These are phyloP conservation scores for Cinnamomum chago DNA, from an alignment of 164 flowering plant species.

Conservation along the genomic window DNA sequence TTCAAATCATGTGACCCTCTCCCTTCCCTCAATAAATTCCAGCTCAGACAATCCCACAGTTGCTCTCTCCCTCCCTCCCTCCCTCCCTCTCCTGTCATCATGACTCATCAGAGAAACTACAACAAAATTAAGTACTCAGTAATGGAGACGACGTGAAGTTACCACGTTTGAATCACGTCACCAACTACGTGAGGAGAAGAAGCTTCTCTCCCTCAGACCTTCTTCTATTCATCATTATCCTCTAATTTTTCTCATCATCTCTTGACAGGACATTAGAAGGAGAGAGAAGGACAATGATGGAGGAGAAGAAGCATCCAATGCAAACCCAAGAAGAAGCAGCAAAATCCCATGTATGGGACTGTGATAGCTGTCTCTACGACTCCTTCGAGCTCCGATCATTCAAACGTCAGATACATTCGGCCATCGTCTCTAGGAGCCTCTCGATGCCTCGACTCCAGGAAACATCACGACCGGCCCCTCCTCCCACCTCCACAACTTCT, in stretches of 20 bases:
- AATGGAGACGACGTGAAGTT: conserved; percentile 13
- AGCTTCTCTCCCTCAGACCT: not conserved
- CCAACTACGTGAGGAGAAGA: conserved; percentile 6
- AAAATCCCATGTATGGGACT: conserved; percentile 59
- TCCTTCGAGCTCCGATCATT: conserved; percentile 87
- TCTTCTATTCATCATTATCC: not conserved
- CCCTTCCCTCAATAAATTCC: conserved; percentile 4
- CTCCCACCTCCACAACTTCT: conserved; percentile 16
- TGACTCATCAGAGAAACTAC: not conserved
- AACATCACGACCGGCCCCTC: conserved; percentile 17
- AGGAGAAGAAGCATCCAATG: not conserved
- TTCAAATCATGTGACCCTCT: not conserved
- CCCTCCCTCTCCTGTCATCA: not conserved
- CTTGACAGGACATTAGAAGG: not conserved
- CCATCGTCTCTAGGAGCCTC: conserved; percentile 36
- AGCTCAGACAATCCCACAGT: not conserved
- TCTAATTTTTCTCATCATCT: not conserved
- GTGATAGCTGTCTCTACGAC: conserved; percentile 84
- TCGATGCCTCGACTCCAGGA: conserved; percentile 7
- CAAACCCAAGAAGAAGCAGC: not conserved
- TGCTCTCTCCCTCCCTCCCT: not conserved
- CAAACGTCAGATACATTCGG: conserved; percentile 73
- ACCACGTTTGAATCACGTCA: conserved; percentile 20
- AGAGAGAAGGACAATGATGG: conserved; percentile 9
- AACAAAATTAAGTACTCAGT: conserved; percentile 5